Percentiles rank a stretch among this genome's conserved stretches.
Evolutionary conservation across 305 asterid species (phyloP).

Genomic region (Ajuga reptans): DNA sequence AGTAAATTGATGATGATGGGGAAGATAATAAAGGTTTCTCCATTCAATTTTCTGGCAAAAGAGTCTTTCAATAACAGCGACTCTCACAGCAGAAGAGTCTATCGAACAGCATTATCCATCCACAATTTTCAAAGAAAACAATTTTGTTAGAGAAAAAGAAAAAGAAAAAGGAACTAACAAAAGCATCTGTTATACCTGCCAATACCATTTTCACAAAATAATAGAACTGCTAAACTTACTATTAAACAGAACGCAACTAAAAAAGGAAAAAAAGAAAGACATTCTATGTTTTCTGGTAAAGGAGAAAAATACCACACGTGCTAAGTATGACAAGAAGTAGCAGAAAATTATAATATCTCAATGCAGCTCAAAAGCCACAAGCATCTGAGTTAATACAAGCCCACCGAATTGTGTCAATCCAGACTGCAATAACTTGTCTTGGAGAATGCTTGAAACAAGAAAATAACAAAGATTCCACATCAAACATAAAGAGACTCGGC

Average conservation of each 20-base stretch:
- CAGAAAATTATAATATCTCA: neutral
- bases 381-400: neutral
- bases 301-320: neutral
- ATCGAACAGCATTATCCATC: neutral
- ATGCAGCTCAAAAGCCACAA: neutral
- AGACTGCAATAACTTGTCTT: neutral
- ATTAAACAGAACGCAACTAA: neutral
- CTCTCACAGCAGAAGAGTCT: neutral
- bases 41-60: neutral
- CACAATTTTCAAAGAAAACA: neutral
- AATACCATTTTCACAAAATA: neutral
- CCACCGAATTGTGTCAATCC: neutral
- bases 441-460: neutral
- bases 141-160: neutral
- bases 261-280: no score
- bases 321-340: neutral
- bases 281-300: neutral
- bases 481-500: neutral
- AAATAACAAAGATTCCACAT: neutral
- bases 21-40: neutral
- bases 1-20: conserved; percentile 9
- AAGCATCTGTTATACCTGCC: neutral
- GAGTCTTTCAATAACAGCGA: neutral
- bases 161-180: neutral
- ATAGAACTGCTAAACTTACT: neutral